Evolutionary conservation across 2,329 filamentous ascomycete species (phyloP).

Genomic region (Pseudopyricularia cyperi): DNA sequence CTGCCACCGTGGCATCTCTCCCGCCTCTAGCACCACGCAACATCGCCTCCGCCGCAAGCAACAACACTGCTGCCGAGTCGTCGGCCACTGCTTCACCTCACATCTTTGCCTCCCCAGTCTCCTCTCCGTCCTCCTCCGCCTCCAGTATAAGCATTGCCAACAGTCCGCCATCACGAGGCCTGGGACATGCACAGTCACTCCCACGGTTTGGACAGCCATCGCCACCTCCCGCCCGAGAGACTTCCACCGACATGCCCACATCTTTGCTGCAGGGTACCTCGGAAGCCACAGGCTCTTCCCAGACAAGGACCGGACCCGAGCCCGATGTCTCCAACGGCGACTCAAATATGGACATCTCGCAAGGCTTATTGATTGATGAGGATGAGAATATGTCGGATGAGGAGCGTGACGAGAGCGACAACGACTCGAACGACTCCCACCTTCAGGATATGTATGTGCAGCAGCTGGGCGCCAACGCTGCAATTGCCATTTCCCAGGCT

Average conservation of each 20-base stretch:
- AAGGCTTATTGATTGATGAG: not conserved
- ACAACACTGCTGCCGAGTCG: not conserved
- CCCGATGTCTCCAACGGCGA: not conserved
- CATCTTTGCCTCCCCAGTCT: not conserved
- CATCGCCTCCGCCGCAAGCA: not conserved
- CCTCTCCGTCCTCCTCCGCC: not conserved
- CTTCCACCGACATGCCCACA: not conserved
- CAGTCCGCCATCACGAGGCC: not conserved
- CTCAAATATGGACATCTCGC: not conserved
- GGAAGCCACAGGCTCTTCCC: not conserved
- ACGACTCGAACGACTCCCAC: not conserved
- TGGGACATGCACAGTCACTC: not conserved
- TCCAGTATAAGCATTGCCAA: not conserved
- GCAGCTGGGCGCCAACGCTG: not conserved
- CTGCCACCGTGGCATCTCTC: not conserved
- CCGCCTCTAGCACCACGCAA: not conserved
- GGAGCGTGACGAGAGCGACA: not conserved
- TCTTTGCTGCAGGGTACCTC: not conserved
- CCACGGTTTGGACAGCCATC: not conserved
- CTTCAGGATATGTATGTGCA: constrained; percentile 1
- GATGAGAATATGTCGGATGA: not conserved
- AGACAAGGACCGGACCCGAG: not conserved
- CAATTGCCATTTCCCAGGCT: constrained; percentile 3
- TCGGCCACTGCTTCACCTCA: not conserved
- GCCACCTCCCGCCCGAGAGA: not conserved